Percentiles rank a stretch among this genome's conserved stretches.
Evolutionary conservation across 2,329 filamentous ascomycete genomes (phyloP).

Genomic region (Cladorrhinum sp.): DNA sequence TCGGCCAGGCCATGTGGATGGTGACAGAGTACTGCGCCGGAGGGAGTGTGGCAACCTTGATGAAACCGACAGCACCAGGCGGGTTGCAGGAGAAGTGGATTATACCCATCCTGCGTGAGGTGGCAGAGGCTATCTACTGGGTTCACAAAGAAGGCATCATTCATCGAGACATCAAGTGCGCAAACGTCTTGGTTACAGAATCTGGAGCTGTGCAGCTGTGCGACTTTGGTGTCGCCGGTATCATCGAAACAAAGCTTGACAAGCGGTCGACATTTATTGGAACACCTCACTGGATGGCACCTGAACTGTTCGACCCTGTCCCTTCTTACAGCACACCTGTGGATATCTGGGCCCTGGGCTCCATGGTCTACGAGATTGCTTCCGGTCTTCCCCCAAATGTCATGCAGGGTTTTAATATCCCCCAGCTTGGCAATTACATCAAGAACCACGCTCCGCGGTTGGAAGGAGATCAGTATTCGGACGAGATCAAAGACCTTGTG

Average conservation of each 20-base stretch:
- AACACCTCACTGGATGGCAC: slow-evolving; percentile 84
- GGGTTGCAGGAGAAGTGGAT: slow-evolving; percentile 70
- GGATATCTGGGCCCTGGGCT: slow-evolving; percentile 84
- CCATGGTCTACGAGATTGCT: slow-evolving; percentile 77
- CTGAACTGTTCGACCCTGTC: slow-evolving; percentile 66
- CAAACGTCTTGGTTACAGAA: slow-evolving; percentile 78
- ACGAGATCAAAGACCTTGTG: slow-evolving; percentile 65
- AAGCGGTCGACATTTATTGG: slow-evolving; percentile 80
- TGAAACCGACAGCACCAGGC: slow-evolving; percentile 59
- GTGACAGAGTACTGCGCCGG: slow-evolving; percentile 83
- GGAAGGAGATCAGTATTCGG: slow-evolving; percentile 68
- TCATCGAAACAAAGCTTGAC: slow-evolving; percentile 70
- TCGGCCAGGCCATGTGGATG: slow-evolving; percentile 82
- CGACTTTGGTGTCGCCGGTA: slow-evolving; percentile 79
- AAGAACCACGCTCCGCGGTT: slow-evolving; percentile 64
- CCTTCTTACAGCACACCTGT: slow-evolving; percentile 68
- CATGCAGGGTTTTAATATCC: slow-evolving; percentile 49
- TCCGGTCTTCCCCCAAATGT: slow-evolving; percentile 73
- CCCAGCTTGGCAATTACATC: slow-evolving; percentile 55
- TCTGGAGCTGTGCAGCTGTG: slow-evolving; percentile 75
- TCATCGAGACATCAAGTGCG: slow-evolving; percentile 70
- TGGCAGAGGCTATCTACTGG: slow-evolving; percentile 64
- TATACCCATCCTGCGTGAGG: slow-evolving; percentile 63
- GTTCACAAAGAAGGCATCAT: slow-evolving; percentile 68
- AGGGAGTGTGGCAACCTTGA: slow-evolving; percentile 72